Evolutionary conservation across 805 yeast species (phyloP), one percentile per base, ranked within the genome.

Genomic region (Candida ascalaphidarum): DNA sequence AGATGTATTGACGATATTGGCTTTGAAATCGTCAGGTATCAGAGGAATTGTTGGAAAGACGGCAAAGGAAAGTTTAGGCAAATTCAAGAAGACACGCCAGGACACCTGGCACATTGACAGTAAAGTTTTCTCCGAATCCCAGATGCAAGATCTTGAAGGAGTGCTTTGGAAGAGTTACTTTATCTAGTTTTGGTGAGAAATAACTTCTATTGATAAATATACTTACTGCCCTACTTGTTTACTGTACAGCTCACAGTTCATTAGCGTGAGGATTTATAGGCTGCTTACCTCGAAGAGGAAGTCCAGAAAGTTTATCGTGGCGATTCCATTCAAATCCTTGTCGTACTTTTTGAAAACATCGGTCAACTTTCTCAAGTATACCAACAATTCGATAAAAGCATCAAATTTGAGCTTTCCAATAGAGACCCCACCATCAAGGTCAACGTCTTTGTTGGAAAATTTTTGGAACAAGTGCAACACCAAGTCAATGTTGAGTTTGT

Each of bases 91-190:
- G 59, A 75, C 84, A 5, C 71, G 97, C 39, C 94, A 88, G 33
- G 98, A 89, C 44, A 85, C 96, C 0, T 89, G 98, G 98, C 94
- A 83, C 44, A 72, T 85, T 34, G 98, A 89, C 49, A 70, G 81
- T 35, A 65, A 65, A 39, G 74, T 70, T 10, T 92, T 89, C 50
- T 74, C 77, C 7, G 73, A 68, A 27, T 83, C 79, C 4, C 94
- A 89, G 52, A 61, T 86, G 28, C 92, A 85, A 46, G 95, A 85
- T 48, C 58, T 89, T 25, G 98, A 89, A 51, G 98, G 98, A 23
- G 96, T 89, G 4, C 55, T 88, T 16, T 81, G 95, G 82, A 81
- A 82, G 50, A 83, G 94, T 48, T 89, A 92, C 48, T 88, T 85
- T 52, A 85, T 89, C 7, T 85, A 59, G 26, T n/a, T n/a, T n/a